Evolutionary conservation across 1,139 yeast species (phyloP), one percentile per base, ranked within the genome.

Genomic region (Hemisphaericaspora lyxosophila): DNA sequence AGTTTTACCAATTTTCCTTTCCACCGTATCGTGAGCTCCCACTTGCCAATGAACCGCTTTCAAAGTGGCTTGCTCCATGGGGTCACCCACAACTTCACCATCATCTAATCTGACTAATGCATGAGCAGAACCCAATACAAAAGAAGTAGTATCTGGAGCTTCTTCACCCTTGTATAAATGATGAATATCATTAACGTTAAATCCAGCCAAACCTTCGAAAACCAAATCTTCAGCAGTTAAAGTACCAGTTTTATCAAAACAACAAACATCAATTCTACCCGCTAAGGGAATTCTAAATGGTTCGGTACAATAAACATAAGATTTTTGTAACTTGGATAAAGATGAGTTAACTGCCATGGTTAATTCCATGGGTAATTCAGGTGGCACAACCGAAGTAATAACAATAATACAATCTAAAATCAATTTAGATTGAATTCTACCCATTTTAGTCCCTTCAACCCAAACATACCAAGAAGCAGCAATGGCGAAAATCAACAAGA

Each of bases 181-280:
- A 51, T 78, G 75, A 39, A 79, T 70, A 49, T 81, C 78, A 30
- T 67, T 64, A 3, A 62, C 52, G 43, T 76, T 69, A 45, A 89
- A 76, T 8, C 97, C 97, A 33, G 97, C 97, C 51, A 92, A 74
- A 52, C 99, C 98, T 70, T 92, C 97, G 57, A 92, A 94, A 15
- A 85, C 94, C 51, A 92, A 75, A 59, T 92, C 97, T 64, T 92
- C 99, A 43, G 95, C 97, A 33, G 99, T 92, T 55, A 92, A 77
- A 42, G 99, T 92, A 64, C 99, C 99, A 35, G 99, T 92, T 60
- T 92, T 92, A 64, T 92, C 99, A 57, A 92, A 92, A 72, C 98
- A 92, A 69, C 98, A 92, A 42, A 92, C 96, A 62, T 92, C 99
- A 46, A 94, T 82, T 69, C 98, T 82, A 53, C 99, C 99, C 42